Conservation (phyloP, 208 protist genomes). For the Leishmania tropica region DNA sequence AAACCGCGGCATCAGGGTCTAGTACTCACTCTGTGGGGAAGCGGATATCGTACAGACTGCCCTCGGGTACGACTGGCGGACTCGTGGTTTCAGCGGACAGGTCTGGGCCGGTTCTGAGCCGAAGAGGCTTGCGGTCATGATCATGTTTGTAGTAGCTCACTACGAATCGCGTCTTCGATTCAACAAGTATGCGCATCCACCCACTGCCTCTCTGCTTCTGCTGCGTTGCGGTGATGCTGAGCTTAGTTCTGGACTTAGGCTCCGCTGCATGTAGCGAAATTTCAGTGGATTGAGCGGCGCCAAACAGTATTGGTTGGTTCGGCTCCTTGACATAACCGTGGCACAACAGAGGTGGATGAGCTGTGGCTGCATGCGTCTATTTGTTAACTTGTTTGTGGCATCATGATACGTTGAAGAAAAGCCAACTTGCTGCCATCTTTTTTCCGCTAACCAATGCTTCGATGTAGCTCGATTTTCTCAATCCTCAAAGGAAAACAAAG, state of each 20-base stretch:
- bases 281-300: neutral
- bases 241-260: neutral
- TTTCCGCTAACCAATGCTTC: neutral
- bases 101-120: neutral
- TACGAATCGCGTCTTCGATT: neutral
- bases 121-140: neutral
- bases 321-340: neutral
- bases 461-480: neutral
- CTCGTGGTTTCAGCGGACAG: neutral
- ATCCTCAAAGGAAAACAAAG: neutral
- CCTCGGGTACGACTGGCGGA: neutral
- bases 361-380: neutral
- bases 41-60: neutral
- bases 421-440: neutral
- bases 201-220: neutral
- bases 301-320: neutral
- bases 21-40: slow-evolving; percentile 1
- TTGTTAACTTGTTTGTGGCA: neutral
- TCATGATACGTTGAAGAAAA: neutral
- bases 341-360: neutral
- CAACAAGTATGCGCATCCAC: neutral
- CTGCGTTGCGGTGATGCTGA: neutral
- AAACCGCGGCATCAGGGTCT: neutral
- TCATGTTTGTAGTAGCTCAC: neutral
- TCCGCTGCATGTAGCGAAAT: neutral